Evolutionary conservation across 148 eudicot species (phyloP).

Genomic region (Pharnaceum exiguum): DNA sequence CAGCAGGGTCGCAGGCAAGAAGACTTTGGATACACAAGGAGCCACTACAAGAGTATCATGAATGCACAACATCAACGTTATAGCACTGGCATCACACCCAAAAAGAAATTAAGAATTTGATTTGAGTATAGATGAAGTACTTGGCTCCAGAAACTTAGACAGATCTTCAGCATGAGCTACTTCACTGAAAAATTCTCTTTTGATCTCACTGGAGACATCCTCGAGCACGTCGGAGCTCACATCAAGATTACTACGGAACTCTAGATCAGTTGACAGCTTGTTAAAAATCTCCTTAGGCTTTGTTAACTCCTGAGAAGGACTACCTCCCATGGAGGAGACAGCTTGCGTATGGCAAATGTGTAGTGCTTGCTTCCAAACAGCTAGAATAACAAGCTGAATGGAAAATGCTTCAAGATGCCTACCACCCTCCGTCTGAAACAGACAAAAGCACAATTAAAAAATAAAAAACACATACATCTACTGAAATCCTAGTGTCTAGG

Average conservation of each 20-base stretch:
- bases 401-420: slow-evolving; percentile 88
- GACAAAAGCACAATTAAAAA: slow-evolving; percentile 14
- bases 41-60: too few relatives aligned
- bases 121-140: slow-evolving; percentile 40
- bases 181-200: slow-evolving; percentile 69
- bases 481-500: background rate
- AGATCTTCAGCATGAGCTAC: slow-evolving; percentile 80
- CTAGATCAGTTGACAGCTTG: slow-evolving; percentile 38
- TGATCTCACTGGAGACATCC: slow-evolving; percentile 57
- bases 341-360: slow-evolving; percentile 84
- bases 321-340: slow-evolving; percentile 67
- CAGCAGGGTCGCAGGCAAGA: too few relatives aligned
- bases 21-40: too few relatives aligned
- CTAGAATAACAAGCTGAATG: slow-evolving; percentile 85
- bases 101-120: background rate
- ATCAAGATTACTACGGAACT: slow-evolving; percentile 34
- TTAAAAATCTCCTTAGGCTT: slow-evolving; percentile 32
- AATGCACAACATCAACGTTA: too few relatives aligned
- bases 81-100: slow-evolving; percentile 10
- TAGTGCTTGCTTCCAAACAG: slow-evolving; percentile 92
- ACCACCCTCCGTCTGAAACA: slow-evolving; percentile 46
- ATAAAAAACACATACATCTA: background rate
- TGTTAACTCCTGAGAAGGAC: slow-evolving; percentile 40
- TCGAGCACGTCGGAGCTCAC: slow-evolving; percentile 33
- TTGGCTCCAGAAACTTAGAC: slow-evolving; percentile 64